phyloP scores from a whole-genome alignment of 1,139 yeast genomes.

The Diutina pseudorugosa region DNA sequence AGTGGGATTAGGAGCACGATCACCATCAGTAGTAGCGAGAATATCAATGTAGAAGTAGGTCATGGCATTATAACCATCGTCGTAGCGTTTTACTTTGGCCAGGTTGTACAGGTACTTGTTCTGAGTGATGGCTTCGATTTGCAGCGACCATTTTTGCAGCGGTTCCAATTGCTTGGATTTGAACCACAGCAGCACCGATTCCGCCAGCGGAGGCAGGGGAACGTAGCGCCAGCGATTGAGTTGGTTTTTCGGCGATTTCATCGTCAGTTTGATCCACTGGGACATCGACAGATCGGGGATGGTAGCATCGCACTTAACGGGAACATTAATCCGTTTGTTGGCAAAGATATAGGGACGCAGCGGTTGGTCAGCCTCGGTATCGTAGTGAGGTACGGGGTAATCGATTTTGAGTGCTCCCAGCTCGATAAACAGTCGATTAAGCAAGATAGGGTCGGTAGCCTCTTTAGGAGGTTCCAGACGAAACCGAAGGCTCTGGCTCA shows the following conservation, averaged over 20 bases:
- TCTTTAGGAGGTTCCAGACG: background rate
- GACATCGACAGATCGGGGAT: background rate
- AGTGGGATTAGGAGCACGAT: slow-evolving; percentile 52
- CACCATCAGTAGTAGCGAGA: slow-evolving; percentile 42
- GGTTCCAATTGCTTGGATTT: background rate
- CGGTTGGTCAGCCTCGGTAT: slow-evolving; percentile 39
- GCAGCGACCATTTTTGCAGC: background rate
- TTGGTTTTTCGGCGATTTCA: background rate
- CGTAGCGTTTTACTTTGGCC: slow-evolving; percentile 23
- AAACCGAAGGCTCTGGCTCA: background rate
- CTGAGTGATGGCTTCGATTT: slow-evolving; percentile 6
- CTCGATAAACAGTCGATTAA: background rate
- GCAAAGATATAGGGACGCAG: slow-evolving; percentile 49
- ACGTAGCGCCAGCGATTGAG: background rate
- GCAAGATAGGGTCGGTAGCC: background rate
- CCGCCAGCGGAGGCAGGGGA: background rate
- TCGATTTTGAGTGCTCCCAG: slow-evolving; percentile 38
- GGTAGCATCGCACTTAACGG: slow-evolving; percentile 7
- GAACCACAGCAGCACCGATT: background rate
- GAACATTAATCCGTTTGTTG: slow-evolving; percentile 44
- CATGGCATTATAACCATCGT: slow-evolving; percentile 35
- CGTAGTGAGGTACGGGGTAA: slow-evolving; percentile 54
- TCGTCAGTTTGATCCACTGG: background rate
- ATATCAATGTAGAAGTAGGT: slow-evolving; percentile 53
- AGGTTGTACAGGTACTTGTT: slow-evolving; percentile 23